Evolutionary conservation across 306 rosid genomes (phyloP).

Genomic region (Argentina anserina): DNA sequence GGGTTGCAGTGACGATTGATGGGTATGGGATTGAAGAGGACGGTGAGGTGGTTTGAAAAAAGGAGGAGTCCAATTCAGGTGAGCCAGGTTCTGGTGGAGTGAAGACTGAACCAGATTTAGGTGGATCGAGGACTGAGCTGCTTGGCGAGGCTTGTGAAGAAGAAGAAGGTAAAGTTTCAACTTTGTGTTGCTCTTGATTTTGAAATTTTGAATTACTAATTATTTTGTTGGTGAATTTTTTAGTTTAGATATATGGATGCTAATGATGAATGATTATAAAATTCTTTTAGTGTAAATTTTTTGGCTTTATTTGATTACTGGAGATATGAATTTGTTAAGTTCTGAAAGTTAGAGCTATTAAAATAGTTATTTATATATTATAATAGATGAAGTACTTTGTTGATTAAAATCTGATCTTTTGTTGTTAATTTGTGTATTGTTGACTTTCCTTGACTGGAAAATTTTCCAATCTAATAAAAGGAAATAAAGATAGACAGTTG

Average conservation of each 20-base stretch:
- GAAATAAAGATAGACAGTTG: too few relatives aligned
- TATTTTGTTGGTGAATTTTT: neutral
- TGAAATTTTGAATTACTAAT: neutral
- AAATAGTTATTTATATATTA: too few relatives aligned
- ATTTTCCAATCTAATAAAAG: neutral
- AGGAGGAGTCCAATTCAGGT: constrained; percentile 18
- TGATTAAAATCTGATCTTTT: neutral
- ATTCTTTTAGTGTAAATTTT: neutral
- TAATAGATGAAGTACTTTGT: neutral
- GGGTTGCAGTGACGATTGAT: constrained; percentile 83
- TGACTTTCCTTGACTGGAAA: neutral
- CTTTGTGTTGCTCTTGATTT: neutral
- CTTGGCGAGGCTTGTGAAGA: too few relatives aligned
- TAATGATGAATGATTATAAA: neutral
- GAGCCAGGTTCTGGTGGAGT: neutral
- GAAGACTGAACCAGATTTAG: neutral
- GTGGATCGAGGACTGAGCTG: too few relatives aligned
- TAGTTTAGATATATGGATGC: neutral
- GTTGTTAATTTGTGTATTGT: neutral
- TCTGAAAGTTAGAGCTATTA: neutral
- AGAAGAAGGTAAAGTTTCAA: neutral
- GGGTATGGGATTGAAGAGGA: constrained; percentile 52
- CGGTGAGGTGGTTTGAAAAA: neutral
- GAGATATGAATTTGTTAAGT: neutral
- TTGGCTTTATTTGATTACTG: neutral